Base-by-base conservation (phyloP, 2,329 filamentous ascomycete genomes). In the Epichloe amarillans region DNA sequence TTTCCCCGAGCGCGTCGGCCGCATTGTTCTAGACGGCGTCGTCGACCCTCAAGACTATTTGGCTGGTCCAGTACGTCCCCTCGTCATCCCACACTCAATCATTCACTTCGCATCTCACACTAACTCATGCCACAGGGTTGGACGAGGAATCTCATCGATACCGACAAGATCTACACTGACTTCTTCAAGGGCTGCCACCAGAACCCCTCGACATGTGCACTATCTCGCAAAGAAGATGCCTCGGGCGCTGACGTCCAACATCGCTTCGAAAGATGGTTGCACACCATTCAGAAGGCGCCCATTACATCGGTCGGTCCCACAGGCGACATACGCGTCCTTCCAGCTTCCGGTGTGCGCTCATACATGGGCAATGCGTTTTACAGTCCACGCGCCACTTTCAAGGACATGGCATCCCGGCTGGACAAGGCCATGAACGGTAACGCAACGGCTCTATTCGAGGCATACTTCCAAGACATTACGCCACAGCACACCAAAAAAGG, bases 11-110 rank as follows among this genome's bases (percentile, higher is more conserved):
- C 54, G 59, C 1, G 57, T 72, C 2, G 65, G 61, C 0, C 62
- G 68, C 26, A 61, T 72, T 53, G 61, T 72, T 3, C 54, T 68
- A 2, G 66, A 67, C 23, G 65, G 60, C 17, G 35, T 51, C 5
- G 57, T 67, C 15, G 59, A 59, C 8, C 61, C 67, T 38, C 51
- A 55, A 0, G 54, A 66, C 19, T 65, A 68, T 48, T 65, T 64
- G 30, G 52, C 54, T 15, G 48, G 45, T 4, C 58, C 53, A 1
- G 63, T 66, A 56, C 58, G 63, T 56, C 2, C n/a, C 10, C 5
- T 17, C 30, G 3, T 14, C 5, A 46, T 35, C 21, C 17, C 19
- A 21, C 33, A 17, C n/a, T 17, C 8, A 35, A 19, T 26, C 2
- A 10, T 11, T 15, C 26, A 21, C 39, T 12, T 43, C 8, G 14